Evolutionary conservation across 345 rosid genomes (phyloP), one percentile per base, ranked within the genome.

Genomic region (Ricinus communis): DNA sequence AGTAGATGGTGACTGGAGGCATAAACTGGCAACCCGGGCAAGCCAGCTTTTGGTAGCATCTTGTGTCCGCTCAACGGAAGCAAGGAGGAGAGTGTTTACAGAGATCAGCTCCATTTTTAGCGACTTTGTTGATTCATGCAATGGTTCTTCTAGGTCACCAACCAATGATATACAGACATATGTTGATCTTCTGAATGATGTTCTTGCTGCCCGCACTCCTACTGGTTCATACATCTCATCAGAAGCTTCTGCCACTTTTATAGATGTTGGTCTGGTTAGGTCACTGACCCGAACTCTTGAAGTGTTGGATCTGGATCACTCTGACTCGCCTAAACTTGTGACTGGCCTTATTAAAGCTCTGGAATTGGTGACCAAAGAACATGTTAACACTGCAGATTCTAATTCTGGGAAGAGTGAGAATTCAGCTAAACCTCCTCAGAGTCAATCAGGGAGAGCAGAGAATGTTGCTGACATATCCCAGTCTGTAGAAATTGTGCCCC

Each of bases 321-420:
- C 78, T 51, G 94, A 91, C 65, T 91, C 98, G 19, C 91, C 97
- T 28, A 91, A 94, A 84, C 82, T 90, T 81, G 97, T 90, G 46
- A 86, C 86, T 45, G 97, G 87, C 45, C 82, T 90, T 50, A 74
- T 94, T 74, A 94, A 90, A 85, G 88, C 90, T 56, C 82, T 94
- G 85, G 98, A 94, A 85, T 74, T 90, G 83, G 97, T 94, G 47
- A 88, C 95, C 3, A 94, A 91, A 85, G 98, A 94, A 79, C 90
- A 94, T 80, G 89, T 90, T 55, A 88, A 82, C 74, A 81, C 89
- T 67, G 80, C 77, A 68, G 90, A 87, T 76, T 78, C 87, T 65
- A 83, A 62, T 73, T 65, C 77, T 14, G 85, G 72, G 40, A 91
- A 90, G 76, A 86, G 79, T 81, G 96, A 88, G 66, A 94, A 79